Conservation (phyloP, 306 rosid genomes). For the Cucumis melo region DNA sequence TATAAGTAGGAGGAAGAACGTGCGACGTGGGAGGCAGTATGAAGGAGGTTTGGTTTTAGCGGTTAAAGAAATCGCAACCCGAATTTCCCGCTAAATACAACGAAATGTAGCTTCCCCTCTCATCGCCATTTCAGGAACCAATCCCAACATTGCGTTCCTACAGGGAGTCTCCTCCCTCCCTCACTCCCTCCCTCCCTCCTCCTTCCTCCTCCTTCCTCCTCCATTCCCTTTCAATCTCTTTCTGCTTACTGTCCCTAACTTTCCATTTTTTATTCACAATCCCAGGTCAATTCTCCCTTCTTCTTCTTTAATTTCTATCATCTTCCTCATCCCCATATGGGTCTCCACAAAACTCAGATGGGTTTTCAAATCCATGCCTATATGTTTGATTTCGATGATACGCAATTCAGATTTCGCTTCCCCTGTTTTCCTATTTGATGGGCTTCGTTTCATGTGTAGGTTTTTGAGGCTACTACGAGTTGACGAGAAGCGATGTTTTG, state of each 20-base stretch:
- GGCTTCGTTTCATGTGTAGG: slow-evolving; percentile 13
- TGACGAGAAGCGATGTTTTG: slow-evolving; percentile 53
- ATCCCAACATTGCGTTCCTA: not conserved
- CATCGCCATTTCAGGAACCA: not conserved
- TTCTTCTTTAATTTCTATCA: not conserved
- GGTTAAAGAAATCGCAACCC: not conserved
- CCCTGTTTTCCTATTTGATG: not conserved
- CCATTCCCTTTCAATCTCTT: not conserved
- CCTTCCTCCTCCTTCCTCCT: not conserved
- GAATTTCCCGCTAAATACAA: slow-evolving; percentile 4
- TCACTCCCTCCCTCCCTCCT: not conserved
- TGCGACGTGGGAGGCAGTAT: slow-evolving; percentile 20
- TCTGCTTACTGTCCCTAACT: too few species aligned
- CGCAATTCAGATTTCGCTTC: not conserved
- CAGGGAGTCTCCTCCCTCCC: not conserved
- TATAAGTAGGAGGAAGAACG: not conserved
- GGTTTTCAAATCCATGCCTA: not conserved
- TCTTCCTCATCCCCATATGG: not conserved
- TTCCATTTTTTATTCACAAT: not conserved
- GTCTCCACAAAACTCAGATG: not conserved
- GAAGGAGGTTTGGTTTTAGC: slow-evolving; percentile 1
- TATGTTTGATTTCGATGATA: not conserved
- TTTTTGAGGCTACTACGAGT: slow-evolving; percentile 22
- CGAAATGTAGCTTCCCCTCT: slow-evolving; percentile 8
- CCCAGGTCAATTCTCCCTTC: not conserved